Evolutionary conservation across 306 rosid species (phyloP).

Genomic region (Quercus robur): DNA sequence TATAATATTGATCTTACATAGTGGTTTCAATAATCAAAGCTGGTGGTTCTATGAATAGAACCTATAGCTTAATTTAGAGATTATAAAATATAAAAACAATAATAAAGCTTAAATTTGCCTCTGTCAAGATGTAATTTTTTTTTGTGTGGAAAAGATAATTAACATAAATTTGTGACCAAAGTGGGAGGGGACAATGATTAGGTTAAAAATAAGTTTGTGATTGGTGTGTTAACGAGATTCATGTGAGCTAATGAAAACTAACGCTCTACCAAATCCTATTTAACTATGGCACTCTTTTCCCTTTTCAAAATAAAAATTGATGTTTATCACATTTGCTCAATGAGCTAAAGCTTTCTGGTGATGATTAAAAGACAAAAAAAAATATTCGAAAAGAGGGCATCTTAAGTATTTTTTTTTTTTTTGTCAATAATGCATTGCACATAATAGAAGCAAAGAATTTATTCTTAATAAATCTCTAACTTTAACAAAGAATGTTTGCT

Average conservation of each 20-base stretch:
- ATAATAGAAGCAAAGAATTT: neutral
- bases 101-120: neutral
- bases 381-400: neutral
- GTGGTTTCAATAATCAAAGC: constrained; percentile 2
- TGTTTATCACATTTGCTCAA: neutral
- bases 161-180: neutral
- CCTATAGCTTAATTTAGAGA: neutral
- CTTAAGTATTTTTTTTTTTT: neutral
- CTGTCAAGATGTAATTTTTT: neutral
- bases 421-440: neutral
- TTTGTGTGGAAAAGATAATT: no score
- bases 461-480: neutral
- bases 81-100: constrained; percentile 2
- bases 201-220: neutral
- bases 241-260: constrained; percentile 33
- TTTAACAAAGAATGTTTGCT: neutral
- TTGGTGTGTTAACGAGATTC: constrained; percentile 23
- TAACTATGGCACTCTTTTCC: neutral
- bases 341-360: neutral
- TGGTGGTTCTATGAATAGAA: constrained; percentile 12
- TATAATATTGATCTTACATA: neutral
- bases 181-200: neutral
- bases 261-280: constrained; percentile 15
- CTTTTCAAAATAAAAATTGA: neutral
- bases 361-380: neutral